Conservation (phyloP, 2,329 filamentous ascomycete genomes). For the Penicillium sp. region DNA sequence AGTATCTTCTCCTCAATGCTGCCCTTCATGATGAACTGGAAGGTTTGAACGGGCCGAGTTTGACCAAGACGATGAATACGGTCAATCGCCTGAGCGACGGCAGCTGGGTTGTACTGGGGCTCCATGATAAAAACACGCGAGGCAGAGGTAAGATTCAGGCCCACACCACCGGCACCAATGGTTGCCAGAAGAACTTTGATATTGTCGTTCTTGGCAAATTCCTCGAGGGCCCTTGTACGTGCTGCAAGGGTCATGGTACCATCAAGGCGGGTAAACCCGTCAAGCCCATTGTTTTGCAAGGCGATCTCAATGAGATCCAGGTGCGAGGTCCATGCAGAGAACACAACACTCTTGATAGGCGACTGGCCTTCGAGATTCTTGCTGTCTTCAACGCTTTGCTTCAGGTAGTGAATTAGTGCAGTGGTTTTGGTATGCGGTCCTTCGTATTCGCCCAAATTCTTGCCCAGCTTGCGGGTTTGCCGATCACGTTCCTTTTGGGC, state of each 20-base stretch:
- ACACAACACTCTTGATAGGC: constrained; percentile 86
- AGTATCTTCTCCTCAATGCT: constrained; percentile 95
- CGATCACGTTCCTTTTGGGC: constrained; percentile 49
- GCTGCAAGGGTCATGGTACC: constrained; percentile 73
- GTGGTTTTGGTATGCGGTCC: constrained; percentile 89
- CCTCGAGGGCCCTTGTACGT: constrained; percentile 65
- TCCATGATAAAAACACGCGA: constrained; percentile 95
- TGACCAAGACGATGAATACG: constrained; percentile 87
- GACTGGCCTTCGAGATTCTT: constrained; percentile 49
- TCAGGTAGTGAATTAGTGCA: constrained; percentile 66
- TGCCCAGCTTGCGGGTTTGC: constrained; percentile 48
- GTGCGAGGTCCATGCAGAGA: constrained; percentile 92
- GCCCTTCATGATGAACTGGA: constrained; percentile 77
- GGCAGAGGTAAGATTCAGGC: constrained; percentile 78
- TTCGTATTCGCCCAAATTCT: constrained; percentile 59
- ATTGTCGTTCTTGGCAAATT: constrained; percentile 62
- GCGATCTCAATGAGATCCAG: constrained; percentile 85
- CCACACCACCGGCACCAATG: constrained; percentile 82
- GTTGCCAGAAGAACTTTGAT: constrained; percentile 81
- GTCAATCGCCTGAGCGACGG: constrained; percentile 88
- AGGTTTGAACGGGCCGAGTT: constrained; percentile 75
- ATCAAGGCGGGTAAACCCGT: constrained; percentile 69
- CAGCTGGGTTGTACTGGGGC: constrained; percentile 91
- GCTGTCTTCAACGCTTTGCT: constrained; percentile 53
- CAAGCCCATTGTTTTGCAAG: constrained; percentile 49